These are phyloP conservation scores for Talaromyces proteolyticus DNA, from an alignment of 495 filamentous ascomycete genomes.

Conservation along the genomic window DNA sequence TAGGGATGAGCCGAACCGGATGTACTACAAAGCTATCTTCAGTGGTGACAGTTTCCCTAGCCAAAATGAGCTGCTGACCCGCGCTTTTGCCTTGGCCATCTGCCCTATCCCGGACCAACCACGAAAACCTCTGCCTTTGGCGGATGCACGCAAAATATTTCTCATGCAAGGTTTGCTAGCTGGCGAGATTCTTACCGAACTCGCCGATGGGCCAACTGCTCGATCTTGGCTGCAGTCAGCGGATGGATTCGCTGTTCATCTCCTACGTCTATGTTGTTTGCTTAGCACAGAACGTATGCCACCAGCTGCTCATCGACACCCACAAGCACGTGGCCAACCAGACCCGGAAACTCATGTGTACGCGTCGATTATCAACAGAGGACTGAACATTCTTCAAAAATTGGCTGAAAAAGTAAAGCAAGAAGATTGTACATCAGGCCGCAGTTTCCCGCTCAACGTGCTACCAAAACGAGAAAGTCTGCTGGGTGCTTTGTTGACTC, in stretches of 20 bases:
- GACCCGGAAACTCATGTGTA: slow-evolving; percentile 43
- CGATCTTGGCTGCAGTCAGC: slow-evolving; percentile 76
- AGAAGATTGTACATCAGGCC: slow-evolving; percentile 38
- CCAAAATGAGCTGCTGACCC: slow-evolving; percentile 78
- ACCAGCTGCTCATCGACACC: slow-evolving; percentile 27
- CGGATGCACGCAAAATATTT: slow-evolving; percentile 77
- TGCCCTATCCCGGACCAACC: slow-evolving; percentile 69
- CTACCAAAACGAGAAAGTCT: slow-evolving; percentile 67
- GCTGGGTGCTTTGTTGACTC: slow-evolving; percentile 60
- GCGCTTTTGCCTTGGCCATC: slow-evolving; percentile 82
- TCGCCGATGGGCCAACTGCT: slow-evolving; percentile 68
- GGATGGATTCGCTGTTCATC: slow-evolving; percentile 77
- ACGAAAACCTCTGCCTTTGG: slow-evolving; percentile 49
- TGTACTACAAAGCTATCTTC: slow-evolving; percentile 75
- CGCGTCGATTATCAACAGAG: slow-evolving; percentile 58
- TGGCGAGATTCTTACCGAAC: slow-evolving; percentile 77
- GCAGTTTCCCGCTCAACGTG: slow-evolving; percentile 53
- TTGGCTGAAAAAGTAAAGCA: slow-evolving; percentile 68
- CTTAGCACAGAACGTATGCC: slow-evolving; percentile 56
- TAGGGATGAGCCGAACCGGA: slow-evolving; percentile 87
- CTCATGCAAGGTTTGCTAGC: slow-evolving; percentile 89
- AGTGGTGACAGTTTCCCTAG: slow-evolving; percentile 57
- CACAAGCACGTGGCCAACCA: slow-evolving; percentile 22
- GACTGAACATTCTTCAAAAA: slow-evolving; percentile 61
- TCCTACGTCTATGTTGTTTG: slow-evolving; percentile 64